These are phyloP conservation scores for Penicillium sclerotiorum DNA, from an alignment of 2,329 filamentous ascomycete genomes.

Conservation along the genomic window DNA sequence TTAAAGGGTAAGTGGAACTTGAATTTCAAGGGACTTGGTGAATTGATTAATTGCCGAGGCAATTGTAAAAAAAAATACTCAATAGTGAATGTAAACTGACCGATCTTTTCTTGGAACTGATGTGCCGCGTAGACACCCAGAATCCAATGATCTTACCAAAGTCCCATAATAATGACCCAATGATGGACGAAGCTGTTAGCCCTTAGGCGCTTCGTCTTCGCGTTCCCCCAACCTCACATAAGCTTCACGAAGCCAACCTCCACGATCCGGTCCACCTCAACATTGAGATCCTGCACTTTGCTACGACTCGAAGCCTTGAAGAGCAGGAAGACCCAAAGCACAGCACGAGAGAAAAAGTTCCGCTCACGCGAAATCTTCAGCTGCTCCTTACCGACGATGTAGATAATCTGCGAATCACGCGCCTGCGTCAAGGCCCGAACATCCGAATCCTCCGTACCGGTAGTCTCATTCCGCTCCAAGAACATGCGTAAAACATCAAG, in stretches of 20 bases:
- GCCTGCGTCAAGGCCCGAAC: conserved; percentile 45
- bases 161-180: no score
- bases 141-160: no score
- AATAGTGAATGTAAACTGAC: no score
- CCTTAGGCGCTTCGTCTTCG: no score
- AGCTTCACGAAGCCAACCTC: conserved; percentile 47
- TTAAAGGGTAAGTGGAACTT: no score
- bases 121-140: no score
- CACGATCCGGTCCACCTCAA: conserved; percentile 41
- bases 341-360: conserved; percentile 28
- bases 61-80: no score
- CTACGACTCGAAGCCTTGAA: conserved; percentile 42
- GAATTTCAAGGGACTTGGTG: no score
- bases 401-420: conserved; percentile 52
- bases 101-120: no score
- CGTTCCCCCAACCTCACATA: no score
- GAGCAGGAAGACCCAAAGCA: conserved; percentile 41
- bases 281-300: conserved; percentile 41
- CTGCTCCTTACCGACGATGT: conserved; percentile 50
- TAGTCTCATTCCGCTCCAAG: background rate
- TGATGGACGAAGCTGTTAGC: no score
- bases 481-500: conserved; percentile 56
- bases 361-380: conserved; percentile 36
- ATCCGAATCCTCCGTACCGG: background rate
- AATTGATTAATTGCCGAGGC: no score